These are phyloP conservation scores for Gelatoporia subvermispora DNA, from an alignment of 768 basidiomycete genomes.

Conservation along the genomic window DNA sequence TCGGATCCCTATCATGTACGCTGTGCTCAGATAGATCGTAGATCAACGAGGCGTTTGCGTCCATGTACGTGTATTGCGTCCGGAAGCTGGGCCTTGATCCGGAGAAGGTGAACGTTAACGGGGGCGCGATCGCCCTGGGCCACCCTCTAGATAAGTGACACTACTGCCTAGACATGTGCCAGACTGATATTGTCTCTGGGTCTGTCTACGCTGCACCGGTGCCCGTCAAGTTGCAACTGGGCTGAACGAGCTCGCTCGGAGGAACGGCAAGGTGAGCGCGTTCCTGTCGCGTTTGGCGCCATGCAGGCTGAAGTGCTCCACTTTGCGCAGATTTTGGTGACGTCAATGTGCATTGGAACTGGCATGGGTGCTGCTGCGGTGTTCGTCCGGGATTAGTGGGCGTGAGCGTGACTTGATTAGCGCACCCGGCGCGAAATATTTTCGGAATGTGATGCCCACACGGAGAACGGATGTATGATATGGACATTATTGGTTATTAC, in stretches of 20 bases:
- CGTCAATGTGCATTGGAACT: constrained; percentile 84
- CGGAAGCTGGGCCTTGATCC: constrained; percentile 57
- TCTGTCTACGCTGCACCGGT: constrained; percentile 68
- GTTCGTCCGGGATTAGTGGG: constrained; percentile 22
- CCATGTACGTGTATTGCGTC: constrained; percentile 72
- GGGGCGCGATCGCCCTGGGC: constrained; percentile 85
- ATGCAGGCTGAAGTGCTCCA: constrained; percentile 4
- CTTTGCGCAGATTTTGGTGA: constrained; percentile 65
- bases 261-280: constrained; percentile 57
- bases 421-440: too few species aligned
- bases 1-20: not conserved
- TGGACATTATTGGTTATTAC: too few species aligned
- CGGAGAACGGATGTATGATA: too few species aligned
- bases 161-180: not conserved
- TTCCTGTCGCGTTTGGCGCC: constrained; percentile 3
- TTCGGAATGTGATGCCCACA: too few species aligned
- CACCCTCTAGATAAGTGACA: constrained; percentile 71
- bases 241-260: constrained; percentile 63
- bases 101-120: constrained; percentile 82
- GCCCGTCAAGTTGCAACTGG: constrained; percentile 83
- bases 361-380: constrained; percentile 76
- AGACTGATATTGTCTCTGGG: constrained; percentile 14
- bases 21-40: constrained; percentile 20
- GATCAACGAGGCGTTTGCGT: constrained; percentile 93
- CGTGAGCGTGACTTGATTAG: too few species aligned